Percentiles rank a stretch among this genome's conserved stretches.
These are phyloP conservation scores for Eleusine indica DNA, from an alignment of 176 grass and related monocot genomes.

Conservation along the genomic window DNA sequence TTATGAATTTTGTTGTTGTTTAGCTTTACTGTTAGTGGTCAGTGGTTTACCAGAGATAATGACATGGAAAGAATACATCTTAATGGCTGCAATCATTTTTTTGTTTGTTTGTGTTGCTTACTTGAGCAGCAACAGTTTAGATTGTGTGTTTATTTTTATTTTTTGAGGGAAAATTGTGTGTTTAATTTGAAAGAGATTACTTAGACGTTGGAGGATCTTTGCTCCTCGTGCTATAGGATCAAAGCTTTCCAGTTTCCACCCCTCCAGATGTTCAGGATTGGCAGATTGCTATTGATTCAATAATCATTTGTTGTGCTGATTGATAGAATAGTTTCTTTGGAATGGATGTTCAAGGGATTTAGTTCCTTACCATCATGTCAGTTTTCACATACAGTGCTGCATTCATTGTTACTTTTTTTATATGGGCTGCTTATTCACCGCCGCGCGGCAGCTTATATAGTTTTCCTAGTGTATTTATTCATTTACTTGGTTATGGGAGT, in stretches of 20 bases:
- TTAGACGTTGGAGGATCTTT: not conserved
- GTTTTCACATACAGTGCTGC: not conserved
- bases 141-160: too few species aligned
- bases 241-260: not conserved
- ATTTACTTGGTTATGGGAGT: constrained; percentile 2
- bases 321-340: not conserved
- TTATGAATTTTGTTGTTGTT: too few species aligned
- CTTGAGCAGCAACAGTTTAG: not conserved
- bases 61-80: not conserved
- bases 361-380: not conserved
- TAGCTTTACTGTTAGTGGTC: too few species aligned
- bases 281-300: not conserved
- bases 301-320: not conserved
- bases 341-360: not conserved
- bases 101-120: not conserved
- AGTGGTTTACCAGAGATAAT: not conserved
- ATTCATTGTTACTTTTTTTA: not conserved
- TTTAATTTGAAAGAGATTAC: not conserved
- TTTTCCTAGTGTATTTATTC: not conserved
- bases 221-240: not conserved
- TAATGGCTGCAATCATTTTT: not conserved
- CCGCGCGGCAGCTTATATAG: not conserved
- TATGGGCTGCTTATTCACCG: not conserved
- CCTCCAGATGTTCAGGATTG: not conserved
- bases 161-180: not conserved